Base-by-base conservation (phyloP, 176 grass and related monocot genomes). In the Oryza rufipogon region DNA sequence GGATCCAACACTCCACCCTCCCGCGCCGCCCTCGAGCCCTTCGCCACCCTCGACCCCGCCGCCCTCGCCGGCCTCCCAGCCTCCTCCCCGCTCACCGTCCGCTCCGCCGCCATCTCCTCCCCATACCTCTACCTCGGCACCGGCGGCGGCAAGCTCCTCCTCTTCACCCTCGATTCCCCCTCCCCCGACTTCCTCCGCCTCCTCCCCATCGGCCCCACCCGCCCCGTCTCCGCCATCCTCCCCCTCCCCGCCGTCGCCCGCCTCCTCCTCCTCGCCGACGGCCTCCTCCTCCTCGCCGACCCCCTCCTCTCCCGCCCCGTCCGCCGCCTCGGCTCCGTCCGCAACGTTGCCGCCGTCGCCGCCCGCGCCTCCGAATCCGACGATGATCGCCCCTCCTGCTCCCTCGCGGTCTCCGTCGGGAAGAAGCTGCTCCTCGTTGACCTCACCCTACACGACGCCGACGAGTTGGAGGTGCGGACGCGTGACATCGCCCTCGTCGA, bases 111-210 rank as follows among this genome's bases (percentile, higher is more conserved):
- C 28, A 74, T 98, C 30, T 92, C 92, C 33, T 49, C 77, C 73
- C 80, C 72, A 38, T 84, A 92, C 66, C 81, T 95, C 61, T 98
- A 95, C 88, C 25, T 98, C 71, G 96, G 96, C 85, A 95, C 96
- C 1, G 92, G 96, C 13, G 96, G 96, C 17, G 96, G 92, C 23
- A 98, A 98, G 83, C 79, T 98, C 11, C 90, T 95, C 67, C 87
- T 98, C 20, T 70, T 93, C 89, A 93, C 92, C 66, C 84, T 88
- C 71, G 58, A 56, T 2, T 14, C 85, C 12, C 74, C 89, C 1
- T 14, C 85, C 12, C 74, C 89, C 1, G 89, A 87, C 51, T 93
- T 95, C 88, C 68, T 91, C 76, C 86, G 88, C 79, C 78, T 94
- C n/a, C 76, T 87, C 84, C 58, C 83, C 86, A 61, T 91, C 87